Percentiles rank a stretch among this genome's conserved stretches.
phyloP scores from a whole-genome alignment of 306 rosid genomes.

The Albizia julibrissin region DNA sequence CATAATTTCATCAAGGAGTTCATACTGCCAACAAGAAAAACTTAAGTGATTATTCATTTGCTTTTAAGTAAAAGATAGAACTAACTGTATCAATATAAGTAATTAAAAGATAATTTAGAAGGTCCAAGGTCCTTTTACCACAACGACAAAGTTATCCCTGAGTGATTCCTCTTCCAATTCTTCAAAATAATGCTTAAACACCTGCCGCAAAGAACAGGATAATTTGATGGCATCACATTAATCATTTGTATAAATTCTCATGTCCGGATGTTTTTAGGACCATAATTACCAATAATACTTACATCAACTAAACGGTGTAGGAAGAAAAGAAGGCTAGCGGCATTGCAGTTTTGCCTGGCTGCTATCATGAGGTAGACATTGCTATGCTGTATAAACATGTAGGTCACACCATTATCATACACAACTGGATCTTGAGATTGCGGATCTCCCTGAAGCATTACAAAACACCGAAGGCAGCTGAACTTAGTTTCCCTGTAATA shows the following conservation, averaged over 20 bases:
- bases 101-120: not conserved
- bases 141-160: slow-evolving; percentile 97
- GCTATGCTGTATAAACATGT: slow-evolving; percentile 94
- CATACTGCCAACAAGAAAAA: slow-evolving; percentile 58
- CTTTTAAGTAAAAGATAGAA: not conserved
- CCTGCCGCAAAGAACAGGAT: slow-evolving; percentile 53
- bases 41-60: slow-evolving; percentile 12
- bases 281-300: slow-evolving; percentile 40
- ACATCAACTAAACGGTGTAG: slow-evolving; percentile 92
- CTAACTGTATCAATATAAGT: slow-evolving; percentile 1
- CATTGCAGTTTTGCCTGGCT: slow-evolving; percentile 96
- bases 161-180: slow-evolving; percentile 97
- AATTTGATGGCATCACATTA: not conserved
- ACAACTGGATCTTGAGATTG: slow-evolving; percentile 95
- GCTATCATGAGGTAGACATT: slow-evolving; percentile 91
- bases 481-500: not conserved
- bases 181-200: slow-evolving; percentile 95
- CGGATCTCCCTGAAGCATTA: slow-evolving; percentile 78
- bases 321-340: slow-evolving; percentile 92
- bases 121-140: slow-evolving; percentile 54
- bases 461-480: slow-evolving; percentile 11
- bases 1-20: slow-evolving; percentile 96
- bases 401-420: slow-evolving; percentile 80
- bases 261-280: not conserved
- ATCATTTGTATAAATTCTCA: not conserved